Percentiles rank a stretch among this genome's conserved stretches.
Evolutionary conservation across 2,329 filamentous ascomycete genomes (phyloP).

Genomic region (Diaporthe citriasiana): DNA sequence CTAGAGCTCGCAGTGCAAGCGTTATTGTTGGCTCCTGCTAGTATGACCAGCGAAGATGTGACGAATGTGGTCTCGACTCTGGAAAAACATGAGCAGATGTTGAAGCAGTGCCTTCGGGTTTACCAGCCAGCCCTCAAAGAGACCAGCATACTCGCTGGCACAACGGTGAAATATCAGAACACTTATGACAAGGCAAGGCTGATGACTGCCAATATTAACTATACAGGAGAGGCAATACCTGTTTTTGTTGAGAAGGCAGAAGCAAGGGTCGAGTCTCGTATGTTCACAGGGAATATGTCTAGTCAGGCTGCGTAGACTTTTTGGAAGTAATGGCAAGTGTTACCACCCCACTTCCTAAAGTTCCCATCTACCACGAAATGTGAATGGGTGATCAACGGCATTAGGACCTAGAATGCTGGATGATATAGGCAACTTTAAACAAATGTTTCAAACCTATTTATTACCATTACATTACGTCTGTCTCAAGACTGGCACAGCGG

Average conservation of each 20-base stretch:
- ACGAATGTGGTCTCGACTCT: background rate
- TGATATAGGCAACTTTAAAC: background rate
- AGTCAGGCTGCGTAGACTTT: background rate
- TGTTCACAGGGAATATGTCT: background rate
- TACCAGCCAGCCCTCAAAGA: constrained; percentile 21
- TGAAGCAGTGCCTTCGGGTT: background rate
- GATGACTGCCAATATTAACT: constrained; percentile 14
- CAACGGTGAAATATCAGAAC: constrained; percentile 3
- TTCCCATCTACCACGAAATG: background rate
- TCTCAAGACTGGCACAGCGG: too few relatives aligned
- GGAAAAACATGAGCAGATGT: background rate
- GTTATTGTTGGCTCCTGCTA: background rate
- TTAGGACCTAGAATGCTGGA: background rate
- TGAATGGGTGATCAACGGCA: too few relatives aligned
- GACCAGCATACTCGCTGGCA: background rate
- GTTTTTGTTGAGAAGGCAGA: background rate
- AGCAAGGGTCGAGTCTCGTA: background rate
- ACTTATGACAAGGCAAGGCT: background rate
- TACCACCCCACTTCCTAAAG: background rate
- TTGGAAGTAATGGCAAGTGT: background rate
- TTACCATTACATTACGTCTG: too few relatives aligned
- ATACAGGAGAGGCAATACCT: background rate
- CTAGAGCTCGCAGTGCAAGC: constrained; percentile 8
- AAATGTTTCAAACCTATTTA: background rate
- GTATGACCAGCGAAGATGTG: background rate